Evolutionary conservation across 2,329 filamentous ascomycete species (phyloP).

Genomic region (Tolypocladium cylindrosporum): DNA sequence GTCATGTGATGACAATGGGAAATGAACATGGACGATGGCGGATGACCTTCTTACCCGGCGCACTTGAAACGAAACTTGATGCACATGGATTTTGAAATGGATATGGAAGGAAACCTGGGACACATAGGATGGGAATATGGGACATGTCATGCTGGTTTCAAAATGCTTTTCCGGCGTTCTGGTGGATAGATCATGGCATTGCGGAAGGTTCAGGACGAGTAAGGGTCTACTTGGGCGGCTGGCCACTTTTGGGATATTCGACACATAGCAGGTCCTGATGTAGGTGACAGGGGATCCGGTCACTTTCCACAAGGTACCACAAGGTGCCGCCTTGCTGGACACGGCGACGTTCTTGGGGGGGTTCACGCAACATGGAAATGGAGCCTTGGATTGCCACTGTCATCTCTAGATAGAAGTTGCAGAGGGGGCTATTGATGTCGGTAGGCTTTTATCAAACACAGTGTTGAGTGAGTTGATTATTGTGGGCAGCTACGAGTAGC

Average conservation of each 20-base stretch:
- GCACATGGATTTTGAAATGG: neutral
- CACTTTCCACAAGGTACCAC: neutral
- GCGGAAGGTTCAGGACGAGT: neutral
- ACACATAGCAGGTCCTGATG: neutral
- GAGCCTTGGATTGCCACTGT: neutral
- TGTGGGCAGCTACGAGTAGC: neutral
- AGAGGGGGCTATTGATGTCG: neutral
- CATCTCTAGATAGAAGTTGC: neutral
- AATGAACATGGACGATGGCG: neutral
- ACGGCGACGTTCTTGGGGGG: neutral
- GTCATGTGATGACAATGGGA: constrained; percentile 46
- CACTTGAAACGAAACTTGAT: neutral
- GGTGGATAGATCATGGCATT: neutral
- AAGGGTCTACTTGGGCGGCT: neutral
- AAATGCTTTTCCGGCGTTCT: neutral
- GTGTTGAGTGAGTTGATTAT: neutral
- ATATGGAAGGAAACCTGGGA: neutral
- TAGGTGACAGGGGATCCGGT: neutral
- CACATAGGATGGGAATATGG: neutral
- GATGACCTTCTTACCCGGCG: neutral
- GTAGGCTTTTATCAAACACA: too few species aligned
- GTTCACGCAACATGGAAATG: neutral
- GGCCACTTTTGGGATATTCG: neutral
- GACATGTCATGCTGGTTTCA: neutral
- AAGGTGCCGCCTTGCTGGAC: neutral